Conservation (phyloP, 1,139 yeast genomes). For the Hansenula sp. region DNA sequence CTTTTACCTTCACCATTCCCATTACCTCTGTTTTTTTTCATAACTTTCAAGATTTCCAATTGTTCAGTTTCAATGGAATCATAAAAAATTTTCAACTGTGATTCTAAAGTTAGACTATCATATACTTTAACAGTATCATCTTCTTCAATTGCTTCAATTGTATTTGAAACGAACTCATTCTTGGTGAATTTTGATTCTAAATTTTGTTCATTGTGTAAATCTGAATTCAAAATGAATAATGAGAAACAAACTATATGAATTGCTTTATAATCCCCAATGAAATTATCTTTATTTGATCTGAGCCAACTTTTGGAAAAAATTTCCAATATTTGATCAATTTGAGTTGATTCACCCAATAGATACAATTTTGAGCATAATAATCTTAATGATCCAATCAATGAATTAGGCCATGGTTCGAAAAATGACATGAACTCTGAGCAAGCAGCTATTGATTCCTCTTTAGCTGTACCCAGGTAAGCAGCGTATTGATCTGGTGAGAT, state of each 20-base stretch:
- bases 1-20: constrained; percentile 5
- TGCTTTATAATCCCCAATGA: constrained; percentile 55
- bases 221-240: constrained; percentile 68
- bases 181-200: constrained; percentile 30
- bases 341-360: constrained; percentile 81
- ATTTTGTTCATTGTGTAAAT: constrained; percentile 52
- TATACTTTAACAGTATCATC: constrained; percentile 31
- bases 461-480: constrained; percentile 28
- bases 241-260: constrained; percentile 75
- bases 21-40: not conserved
- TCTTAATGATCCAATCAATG: constrained; percentile 53
- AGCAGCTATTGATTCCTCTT: constrained; percentile 18
- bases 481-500: constrained; percentile 30
- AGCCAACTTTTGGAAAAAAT: constrained; percentile 70
- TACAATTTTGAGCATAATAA: constrained; percentile 61
- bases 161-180: constrained; percentile 52
- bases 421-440: constrained; percentile 26
- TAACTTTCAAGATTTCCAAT: constrained; percentile 12
- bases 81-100: constrained; percentile 8
- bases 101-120: constrained; percentile 19
- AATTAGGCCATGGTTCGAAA: constrained; percentile 28
- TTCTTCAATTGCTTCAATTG: constrained; percentile 39
- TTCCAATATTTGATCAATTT: constrained; percentile 70
- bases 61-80: constrained; percentile 14
- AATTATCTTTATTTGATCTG: constrained; percentile 40